Conservation (phyloP, 2,329 filamentous ascomycete species). For the Rosellinia necatrix region DNA sequence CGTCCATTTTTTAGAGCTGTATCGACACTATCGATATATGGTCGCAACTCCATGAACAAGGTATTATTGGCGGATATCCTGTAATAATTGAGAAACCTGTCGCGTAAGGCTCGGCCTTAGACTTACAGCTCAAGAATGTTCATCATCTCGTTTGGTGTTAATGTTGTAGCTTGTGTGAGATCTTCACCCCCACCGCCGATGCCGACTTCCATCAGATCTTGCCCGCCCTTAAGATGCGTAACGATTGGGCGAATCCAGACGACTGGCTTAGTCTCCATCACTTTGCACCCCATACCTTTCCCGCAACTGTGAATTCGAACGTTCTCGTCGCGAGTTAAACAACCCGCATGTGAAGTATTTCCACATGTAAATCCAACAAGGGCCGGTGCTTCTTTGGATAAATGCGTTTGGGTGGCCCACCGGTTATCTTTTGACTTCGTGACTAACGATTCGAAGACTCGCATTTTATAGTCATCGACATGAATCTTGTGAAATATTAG, state of each 20-base stretch:
- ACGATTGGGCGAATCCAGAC: constrained; percentile 83
- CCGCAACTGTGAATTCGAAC: constrained; percentile 86
- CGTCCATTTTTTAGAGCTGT: constrained; percentile 38
- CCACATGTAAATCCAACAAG: constrained; percentile 77
- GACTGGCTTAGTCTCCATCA: constrained; percentile 53
- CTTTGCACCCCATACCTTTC: constrained; percentile 65
- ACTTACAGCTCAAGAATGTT: constrained; percentile 50
- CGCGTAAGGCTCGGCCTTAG: not conserved
- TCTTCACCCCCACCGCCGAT: constrained; percentile 81
- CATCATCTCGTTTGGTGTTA: constrained; percentile 58
- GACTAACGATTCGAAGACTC: constrained; percentile 70
- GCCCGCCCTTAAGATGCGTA: constrained; percentile 62
- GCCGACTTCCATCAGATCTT: constrained; percentile 72
- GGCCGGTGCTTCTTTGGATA: constrained; percentile 64
- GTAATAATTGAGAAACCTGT: constrained; percentile 9
- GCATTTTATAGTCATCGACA: constrained; percentile 78
- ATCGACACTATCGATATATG: constrained; percentile 25
- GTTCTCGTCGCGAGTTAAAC: constrained; percentile 66
- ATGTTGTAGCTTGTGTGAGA: constrained; percentile 67
- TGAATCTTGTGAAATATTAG: constrained; percentile 63
- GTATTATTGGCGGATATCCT: constrained; percentile 12
- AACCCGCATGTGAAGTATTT: constrained; percentile 71
- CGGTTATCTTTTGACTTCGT: constrained; percentile 47
- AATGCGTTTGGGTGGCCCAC: constrained; percentile 48
- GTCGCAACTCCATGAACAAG: constrained; percentile 11